Base-by-base conservation (phyloP, 2,329 filamentous ascomycete genomes). In the Pseudofabraea citricarpa region DNA sequence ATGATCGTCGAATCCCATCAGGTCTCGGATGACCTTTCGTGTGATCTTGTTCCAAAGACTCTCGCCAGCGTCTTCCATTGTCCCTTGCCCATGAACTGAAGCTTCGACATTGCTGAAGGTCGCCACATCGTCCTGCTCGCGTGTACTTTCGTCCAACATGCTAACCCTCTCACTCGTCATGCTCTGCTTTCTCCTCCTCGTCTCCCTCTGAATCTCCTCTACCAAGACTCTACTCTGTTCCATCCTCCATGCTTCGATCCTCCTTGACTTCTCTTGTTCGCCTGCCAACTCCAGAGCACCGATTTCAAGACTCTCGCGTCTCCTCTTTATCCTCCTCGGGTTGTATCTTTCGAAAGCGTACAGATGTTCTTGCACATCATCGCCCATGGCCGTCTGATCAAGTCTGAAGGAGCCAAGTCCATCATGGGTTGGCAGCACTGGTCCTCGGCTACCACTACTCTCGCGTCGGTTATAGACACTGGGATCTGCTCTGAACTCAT, bases 271-370 rank as follows among this genome's bases (percentile, higher is more conserved):
- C 54, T 95, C 89, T 31, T 77, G 71, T 51, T 89, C 84, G 31
- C 82, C 76, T 21, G 73, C 66, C 35, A 74, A 52, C 49, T 77
- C 73, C 15, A 72, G 56, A 40, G 73, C 69, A 0, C 69, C 69
- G 9, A 75, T 56, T 16, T 79, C 75, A 10, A 77, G 60, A 50
- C 72, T 76, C 51, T 79, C 77, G 9, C 70, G 66, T 35, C 71
- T 67, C 49, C 72, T 70, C 54, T 71, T 74, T 35, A 83, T 69
- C 36, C 85, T 76, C 43, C 79, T 76, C 0, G 88, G 86, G 53
- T 94, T 94, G 64, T 85, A 88, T 50, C 80, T 78, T 64, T 96
- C 91, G 61, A 95, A 93, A 48, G 88, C 85, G 73, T 90, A 96
- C 36, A 96, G 68, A 51, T 91, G 86, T 49, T 95, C 85, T 59